phyloP scores from a whole-genome alignment of 1,139 yeast genomes.

The Eremothecium cymbalariae region DNA sequence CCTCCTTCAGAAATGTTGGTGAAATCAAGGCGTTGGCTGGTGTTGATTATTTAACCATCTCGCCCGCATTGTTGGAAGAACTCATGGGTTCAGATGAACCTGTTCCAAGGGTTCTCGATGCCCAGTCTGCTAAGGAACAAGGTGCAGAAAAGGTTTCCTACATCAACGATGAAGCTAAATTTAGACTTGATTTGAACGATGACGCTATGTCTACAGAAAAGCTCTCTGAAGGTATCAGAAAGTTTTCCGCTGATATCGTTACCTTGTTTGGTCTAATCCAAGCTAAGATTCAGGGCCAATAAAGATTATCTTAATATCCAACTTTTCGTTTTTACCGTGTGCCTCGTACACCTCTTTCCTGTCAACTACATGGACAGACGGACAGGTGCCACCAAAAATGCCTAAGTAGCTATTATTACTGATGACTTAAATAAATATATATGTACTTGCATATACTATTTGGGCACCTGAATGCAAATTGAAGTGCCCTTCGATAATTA shows the following conservation, averaged over 20 bases:
- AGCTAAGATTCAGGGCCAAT: no score
- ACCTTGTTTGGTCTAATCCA: constrained; percentile 76
- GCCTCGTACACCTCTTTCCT: no score
- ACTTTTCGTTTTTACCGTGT: no score
- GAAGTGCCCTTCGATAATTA: no score
- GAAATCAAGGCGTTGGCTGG: constrained; percentile 98
- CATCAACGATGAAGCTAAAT: constrained; percentile 77
- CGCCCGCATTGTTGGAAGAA: constrained; percentile 90
- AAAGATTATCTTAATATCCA: no score
- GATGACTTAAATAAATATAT: no score
- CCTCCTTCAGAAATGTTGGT: constrained; percentile 96
- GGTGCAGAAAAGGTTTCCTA: constrained; percentile 62
- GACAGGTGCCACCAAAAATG: no score
- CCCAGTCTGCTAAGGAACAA: constrained; percentile 46
- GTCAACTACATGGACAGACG: no score
- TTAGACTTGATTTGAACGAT: constrained; percentile 89
- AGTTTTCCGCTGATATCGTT: constrained; percentile 89
- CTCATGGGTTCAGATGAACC: constrained; percentile 67
- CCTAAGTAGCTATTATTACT: no score
- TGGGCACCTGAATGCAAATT: no score
- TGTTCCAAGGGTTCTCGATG: constrained; percentile 75
- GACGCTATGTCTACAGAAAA: constrained; percentile 99
- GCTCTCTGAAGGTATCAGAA: constrained; percentile 95
- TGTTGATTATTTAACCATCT: constrained; percentile 90
- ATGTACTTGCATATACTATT: no score